A percentile compares a stretch with the other conserved stretches of the same genome.
Evolutionary conservation across 257 asterid genomes (phyloP).

Genomic region (Craterostigma plantagineum): DNA sequence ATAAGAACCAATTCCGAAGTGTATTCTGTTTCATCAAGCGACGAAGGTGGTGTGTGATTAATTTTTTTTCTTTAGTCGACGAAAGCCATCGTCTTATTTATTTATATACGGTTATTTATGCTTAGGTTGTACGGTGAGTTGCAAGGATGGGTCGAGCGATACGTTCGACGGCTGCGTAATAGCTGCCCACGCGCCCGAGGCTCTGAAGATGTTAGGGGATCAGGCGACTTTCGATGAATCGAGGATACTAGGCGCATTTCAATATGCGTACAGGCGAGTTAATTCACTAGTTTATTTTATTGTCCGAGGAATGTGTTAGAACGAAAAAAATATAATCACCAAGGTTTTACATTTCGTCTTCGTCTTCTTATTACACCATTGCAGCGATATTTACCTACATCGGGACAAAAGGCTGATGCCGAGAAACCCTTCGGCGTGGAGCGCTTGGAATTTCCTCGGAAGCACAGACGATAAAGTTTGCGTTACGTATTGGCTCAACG

Average conservation of each 20-base stretch:
- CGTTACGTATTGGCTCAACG: conserved; percentile 66
- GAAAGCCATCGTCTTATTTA: neutral
- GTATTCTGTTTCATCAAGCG: conserved; percentile 29
- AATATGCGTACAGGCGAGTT: conserved; percentile 61
- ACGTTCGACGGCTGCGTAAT: conserved; percentile 47
- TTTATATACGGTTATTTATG: neutral
- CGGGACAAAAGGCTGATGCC: conserved; percentile 57
- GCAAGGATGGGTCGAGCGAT: conserved; percentile 38
- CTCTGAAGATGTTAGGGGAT: conserved; percentile 54
- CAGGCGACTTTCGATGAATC: conserved; percentile 55
- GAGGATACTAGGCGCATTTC: conserved; percentile 78
- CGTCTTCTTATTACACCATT: neutral
- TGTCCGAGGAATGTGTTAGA: no score
- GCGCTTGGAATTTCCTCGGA: conserved; percentile 66
- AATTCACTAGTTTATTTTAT: neutral
- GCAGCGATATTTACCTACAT: conserved; percentile 69
- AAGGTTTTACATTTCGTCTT: no score
- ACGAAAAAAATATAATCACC: no score
- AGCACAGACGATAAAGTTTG: conserved; percentile 29
- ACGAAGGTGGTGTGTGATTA: conserved; percentile 24
- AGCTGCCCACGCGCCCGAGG: conserved; percentile 87
- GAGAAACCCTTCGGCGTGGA: conserved; percentile 50
- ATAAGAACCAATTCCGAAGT: conserved; percentile 49
- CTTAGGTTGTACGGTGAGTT: conserved; percentile 49
- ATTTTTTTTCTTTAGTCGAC: neutral